A percentile compares a stretch with the other conserved stretches of the same genome.
Evolutionary conservation across 2,329 filamentous ascomycete species (phyloP).

Genomic region (Paracoccidioides brasiliensis): DNA sequence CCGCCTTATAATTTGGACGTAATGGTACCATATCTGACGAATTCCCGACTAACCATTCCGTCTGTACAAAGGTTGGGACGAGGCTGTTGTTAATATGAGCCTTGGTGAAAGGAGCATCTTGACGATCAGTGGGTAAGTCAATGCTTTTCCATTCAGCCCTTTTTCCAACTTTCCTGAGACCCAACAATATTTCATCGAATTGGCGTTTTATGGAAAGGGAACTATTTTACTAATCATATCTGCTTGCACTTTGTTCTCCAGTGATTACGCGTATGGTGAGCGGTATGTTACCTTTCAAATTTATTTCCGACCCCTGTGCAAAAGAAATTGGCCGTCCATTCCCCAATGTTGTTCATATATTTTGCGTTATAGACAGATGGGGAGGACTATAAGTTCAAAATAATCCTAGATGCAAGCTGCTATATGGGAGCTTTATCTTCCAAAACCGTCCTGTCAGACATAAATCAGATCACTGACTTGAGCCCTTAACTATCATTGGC

Average conservation of each 20-base stretch:
- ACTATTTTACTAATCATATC: not conserved
- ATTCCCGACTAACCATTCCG: not conserved
- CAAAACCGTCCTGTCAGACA: not conserved
- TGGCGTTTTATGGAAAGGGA: not conserved
- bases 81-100: slow-evolving; percentile 75
- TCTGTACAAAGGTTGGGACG: slow-evolving; percentile 56
- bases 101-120: slow-evolving; percentile 81
- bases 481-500: not conserved
- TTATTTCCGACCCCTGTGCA: not conserved
- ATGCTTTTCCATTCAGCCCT: not conserved
- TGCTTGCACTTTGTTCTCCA: slow-evolving; percentile 7
- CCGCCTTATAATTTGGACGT: not conserved
- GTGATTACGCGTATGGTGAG: slow-evolving; percentile 29
- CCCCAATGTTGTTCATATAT: not conserved
- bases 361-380: not conserved
- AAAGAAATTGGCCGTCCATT: not conserved
- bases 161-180: not conserved
- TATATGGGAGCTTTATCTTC: not conserved
- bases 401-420: too few species aligned
- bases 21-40: not conserved
- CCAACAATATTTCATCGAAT: not conserved
- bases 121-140: slow-evolving; percentile 59
- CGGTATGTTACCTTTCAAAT: slow-evolving; percentile 20
- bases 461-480: not conserved
- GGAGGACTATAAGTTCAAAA: not conserved